Percentiles rank a stretch among this genome's conserved stretches.
phyloP scores from a whole-genome alignment of 306 rosid species.

The Cicer judaicum region DNA sequence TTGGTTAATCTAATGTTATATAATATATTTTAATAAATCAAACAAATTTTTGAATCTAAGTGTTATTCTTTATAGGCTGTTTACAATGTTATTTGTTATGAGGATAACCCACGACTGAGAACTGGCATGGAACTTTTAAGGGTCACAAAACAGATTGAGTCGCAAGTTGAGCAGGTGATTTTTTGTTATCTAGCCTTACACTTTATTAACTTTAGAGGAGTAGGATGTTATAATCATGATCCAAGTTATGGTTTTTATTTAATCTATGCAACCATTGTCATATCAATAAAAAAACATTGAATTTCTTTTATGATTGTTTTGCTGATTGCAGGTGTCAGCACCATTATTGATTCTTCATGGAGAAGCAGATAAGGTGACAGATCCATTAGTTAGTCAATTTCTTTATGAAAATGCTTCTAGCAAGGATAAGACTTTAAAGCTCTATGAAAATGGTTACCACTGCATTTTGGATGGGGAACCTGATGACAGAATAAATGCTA shows the following conservation, averaged over 20 bases:
- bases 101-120: conserved; percentile 60
- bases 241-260: neutral
- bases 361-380: conserved; percentile 81
- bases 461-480: conserved; percentile 89
- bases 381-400: conserved; percentile 77
- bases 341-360: conserved; percentile 87
- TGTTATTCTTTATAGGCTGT: conserved; percentile 57
- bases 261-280: neutral
- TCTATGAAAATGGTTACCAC: conserved; percentile 71
- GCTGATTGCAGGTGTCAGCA: conserved; percentile 63
- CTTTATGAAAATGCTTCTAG: conserved; percentile 77
- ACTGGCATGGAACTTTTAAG: conserved; percentile 78
- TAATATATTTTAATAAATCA: neutral
- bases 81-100: conserved; percentile 80
- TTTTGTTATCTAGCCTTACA: neutral
- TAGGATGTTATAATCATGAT: neutral
- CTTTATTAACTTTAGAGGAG: too few relatives aligned
- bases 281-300: conserved; percentile 2
- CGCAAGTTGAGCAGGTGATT: conserved; percentile 66
- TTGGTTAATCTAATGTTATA: conserved; percentile 9
- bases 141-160: conserved; percentile 70
- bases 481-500: conserved; percentile 66
- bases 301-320: neutral
- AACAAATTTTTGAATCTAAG: neutral
- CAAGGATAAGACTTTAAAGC: conserved; percentile 72